These are phyloP conservation scores for Pleurotus tuoliensis DNA, from an alignment of 768 basidiomycete genomes.

Conservation along the genomic window DNA sequence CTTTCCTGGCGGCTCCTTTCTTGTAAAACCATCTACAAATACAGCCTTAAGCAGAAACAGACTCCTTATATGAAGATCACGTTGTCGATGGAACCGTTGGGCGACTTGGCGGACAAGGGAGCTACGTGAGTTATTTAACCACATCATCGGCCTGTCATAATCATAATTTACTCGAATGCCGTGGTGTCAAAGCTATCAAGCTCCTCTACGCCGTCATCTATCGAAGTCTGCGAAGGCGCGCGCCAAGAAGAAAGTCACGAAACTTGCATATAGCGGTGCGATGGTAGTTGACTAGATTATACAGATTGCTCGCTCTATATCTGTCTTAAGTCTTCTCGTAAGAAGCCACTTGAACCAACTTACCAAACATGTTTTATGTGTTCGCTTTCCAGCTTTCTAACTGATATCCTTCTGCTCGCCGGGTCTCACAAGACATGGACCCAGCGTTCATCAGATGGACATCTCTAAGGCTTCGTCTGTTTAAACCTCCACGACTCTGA, in stretches of 20 bases:
- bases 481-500: too few species aligned
- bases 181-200: slow-evolving; percentile 45
- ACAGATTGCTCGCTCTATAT: slow-evolving; percentile 15
- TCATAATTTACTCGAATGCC: neutral
- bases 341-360: too few species aligned
- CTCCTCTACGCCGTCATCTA: slow-evolving; percentile 46
- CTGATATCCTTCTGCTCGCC: too few species aligned
- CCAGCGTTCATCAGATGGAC: too few species aligned
- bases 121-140: slow-evolving; percentile 45
- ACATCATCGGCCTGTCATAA: neutral
- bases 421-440: too few species aligned
- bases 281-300: neutral
- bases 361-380: too few species aligned
- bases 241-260: slow-evolving; percentile 39
- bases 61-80: slow-evolving; percentile 72
- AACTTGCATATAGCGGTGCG: neutral
- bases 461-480: too few species aligned
- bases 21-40: slow-evolving; percentile 2
- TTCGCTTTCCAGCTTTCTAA: too few species aligned
- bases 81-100: slow-evolving; percentile 43
- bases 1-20: slow-evolving; percentile 2
- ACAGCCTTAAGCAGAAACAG: slow-evolving; percentile 50
- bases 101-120: slow-evolving; percentile 31
- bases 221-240: slow-evolving; percentile 57
- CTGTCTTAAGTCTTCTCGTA: too few species aligned